Evolutionary conservation across 805 yeast genomes (phyloP).

Genomic region (Saccharomycopsis amapae): DNA sequence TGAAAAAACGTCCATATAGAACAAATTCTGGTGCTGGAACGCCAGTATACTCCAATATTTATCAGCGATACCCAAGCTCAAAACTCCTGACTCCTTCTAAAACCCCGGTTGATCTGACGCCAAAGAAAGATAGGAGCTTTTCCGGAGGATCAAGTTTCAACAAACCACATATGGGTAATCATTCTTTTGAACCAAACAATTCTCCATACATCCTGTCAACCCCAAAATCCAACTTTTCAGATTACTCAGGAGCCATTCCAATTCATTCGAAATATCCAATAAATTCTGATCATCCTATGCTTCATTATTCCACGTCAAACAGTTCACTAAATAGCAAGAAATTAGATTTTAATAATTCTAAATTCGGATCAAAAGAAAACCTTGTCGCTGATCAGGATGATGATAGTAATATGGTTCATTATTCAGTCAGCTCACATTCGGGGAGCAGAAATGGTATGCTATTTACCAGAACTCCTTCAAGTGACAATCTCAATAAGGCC

Average conservation of each 20-base stretch:
- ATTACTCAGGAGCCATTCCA: neutral
- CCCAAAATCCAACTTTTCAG: neutral
- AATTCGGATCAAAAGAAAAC: neutral
- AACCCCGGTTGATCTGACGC: neutral
- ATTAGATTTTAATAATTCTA: neutral
- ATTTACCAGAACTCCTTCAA: constrained; percentile 4
- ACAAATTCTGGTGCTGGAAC: constrained; percentile 8
- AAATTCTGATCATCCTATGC: neutral
- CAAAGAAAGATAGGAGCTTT: neutral
- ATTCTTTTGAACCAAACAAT: neutral
- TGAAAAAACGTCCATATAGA: constrained; percentile 12
- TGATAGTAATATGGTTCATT: neutral
- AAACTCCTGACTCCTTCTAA: constrained; percentile 5
- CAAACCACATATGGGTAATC: neutral
- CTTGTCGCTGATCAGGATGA: neutral
- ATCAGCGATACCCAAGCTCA: constrained; percentile 14
- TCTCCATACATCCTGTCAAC: neutral
- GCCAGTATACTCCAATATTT: constrained; percentile 11
- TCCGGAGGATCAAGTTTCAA: neutral
- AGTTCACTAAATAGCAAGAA: neutral
- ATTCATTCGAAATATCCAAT: neutral
- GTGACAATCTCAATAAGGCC: constrained; percentile 2
- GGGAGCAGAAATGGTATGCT: constrained; percentile 8
- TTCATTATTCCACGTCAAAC: neutral
- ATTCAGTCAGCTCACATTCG: neutral